Evolutionary conservation across 176 grass and related monocot genomes (phyloP).

Genomic region (Bromus sterilis): DNA sequence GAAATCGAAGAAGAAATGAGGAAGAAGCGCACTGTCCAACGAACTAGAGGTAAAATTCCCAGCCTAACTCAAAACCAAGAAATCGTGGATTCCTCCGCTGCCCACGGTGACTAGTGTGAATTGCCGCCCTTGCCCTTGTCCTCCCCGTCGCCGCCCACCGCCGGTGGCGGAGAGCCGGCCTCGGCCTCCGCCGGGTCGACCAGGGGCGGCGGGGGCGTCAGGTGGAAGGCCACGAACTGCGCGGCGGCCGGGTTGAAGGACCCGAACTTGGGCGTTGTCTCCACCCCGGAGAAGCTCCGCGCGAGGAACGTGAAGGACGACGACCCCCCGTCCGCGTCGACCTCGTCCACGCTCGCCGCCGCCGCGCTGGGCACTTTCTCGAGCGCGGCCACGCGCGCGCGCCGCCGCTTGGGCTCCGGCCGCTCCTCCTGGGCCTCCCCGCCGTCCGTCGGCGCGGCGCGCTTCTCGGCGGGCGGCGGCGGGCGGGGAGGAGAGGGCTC

Average conservation of each 20-base stretch:
- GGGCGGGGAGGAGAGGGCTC: background rate
- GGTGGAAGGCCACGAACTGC: slow-evolving; percentile 22
- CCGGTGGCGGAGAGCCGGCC: background rate
- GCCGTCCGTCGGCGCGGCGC: background rate
- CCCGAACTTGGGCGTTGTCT: slow-evolving; percentile 48
- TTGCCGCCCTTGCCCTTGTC: slow-evolving; percentile 1
- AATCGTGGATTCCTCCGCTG: background rate
- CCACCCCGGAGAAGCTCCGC: slow-evolving; percentile 22
- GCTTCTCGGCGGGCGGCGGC: slow-evolving; percentile 4
- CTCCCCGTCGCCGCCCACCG: background rate
- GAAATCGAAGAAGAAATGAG: background rate
- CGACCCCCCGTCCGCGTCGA: background rate
- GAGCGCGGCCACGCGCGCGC: slow-evolving; percentile 27
- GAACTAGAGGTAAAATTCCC: background rate
- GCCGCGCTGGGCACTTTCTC: slow-evolving; percentile 22
- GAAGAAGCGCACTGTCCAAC: background rate
- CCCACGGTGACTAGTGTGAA: slow-evolving; percentile 4
- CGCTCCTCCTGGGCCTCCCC: background rate
- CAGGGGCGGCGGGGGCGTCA: background rate
- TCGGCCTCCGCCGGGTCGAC: background rate
- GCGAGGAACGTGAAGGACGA: slow-evolving; percentile 40
- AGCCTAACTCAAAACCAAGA: slow-evolving; percentile 8
- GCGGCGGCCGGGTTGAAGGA: slow-evolving; percentile 32
- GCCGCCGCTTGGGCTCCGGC: slow-evolving; percentile 34
- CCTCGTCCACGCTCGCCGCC: background rate